A percentile compares a stretch with the other conserved stretches of the same genome.
Conservation (phyloP, 768 basidiomycete genomes). For the Panellus pusillus region DNA sequence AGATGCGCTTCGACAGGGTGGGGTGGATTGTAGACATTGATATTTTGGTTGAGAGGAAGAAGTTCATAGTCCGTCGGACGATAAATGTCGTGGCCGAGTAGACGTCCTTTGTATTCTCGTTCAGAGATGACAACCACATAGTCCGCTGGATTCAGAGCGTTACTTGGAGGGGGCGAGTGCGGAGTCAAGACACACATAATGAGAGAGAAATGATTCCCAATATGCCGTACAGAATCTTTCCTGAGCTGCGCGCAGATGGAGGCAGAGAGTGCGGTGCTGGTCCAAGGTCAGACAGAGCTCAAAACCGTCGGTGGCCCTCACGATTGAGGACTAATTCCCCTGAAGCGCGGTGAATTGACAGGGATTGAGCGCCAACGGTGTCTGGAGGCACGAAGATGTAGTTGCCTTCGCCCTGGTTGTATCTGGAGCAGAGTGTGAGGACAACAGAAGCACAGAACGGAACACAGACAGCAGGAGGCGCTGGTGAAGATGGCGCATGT, state of each 20-base stretch:
- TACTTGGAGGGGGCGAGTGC: not conserved
- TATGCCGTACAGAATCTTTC: constrained; percentile 72
- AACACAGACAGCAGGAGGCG: constrained; percentile 66
- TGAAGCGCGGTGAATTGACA: constrained; percentile 73
- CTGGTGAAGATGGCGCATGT: constrained; percentile 72
- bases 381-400: constrained; percentile 76
- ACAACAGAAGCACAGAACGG: not conserved
- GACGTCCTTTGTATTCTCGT: constrained; percentile 70
- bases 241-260: constrained; percentile 55
- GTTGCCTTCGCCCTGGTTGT: constrained; percentile 67
- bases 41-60: constrained; percentile 76
- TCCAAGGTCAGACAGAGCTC: constrained; percentile 5
- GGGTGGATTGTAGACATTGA: constrained; percentile 66
- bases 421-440: constrained; percentile 43
- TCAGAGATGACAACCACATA: constrained; percentile 89
- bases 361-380: constrained; percentile 57
- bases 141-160: constrained; percentile 61
- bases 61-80: constrained; percentile 89
- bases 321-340: constrained; percentile 74
- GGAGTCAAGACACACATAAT: constrained; percentile 51
- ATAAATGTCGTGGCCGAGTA: constrained; percentile 87
- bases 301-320: constrained; percentile 31
- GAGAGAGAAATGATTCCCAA: constrained; percentile 76
- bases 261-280: constrained; percentile 37
- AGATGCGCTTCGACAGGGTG: constrained; percentile 89